Percentiles rank a stretch among this genome's conserved stretches.
Conservation (phyloP, 1,284 basidiomycete genomes). For the Trametes sp. region DNA sequence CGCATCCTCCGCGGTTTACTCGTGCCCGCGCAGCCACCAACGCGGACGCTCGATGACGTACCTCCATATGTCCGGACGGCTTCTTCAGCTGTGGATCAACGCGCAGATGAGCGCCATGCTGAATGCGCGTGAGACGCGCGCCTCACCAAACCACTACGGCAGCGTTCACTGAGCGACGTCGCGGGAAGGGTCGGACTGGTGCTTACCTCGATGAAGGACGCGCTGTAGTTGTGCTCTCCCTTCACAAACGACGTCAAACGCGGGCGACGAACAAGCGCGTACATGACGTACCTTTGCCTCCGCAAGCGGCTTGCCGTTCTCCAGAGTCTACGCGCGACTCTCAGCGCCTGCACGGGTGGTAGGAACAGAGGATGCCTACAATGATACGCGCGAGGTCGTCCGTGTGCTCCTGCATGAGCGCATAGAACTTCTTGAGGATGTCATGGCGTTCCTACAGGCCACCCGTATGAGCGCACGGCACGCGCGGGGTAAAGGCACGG, state of each 20-base stretch:
- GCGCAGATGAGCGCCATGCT: neutral
- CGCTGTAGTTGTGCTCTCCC: conserved; percentile 84
- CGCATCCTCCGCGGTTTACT: too few species aligned
- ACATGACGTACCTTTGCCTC: conserved; percentile 73
- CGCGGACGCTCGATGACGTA: too few species aligned
- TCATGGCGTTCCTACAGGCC: conserved; percentile 73
- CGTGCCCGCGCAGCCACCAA: too few species aligned
- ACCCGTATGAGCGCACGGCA: neutral
- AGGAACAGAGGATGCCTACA: conserved; percentile 50
- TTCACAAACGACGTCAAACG: conserved; percentile 37
- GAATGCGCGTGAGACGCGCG: neutral
- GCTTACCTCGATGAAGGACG: conserved; percentile 85
- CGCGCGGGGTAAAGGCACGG: neutral
- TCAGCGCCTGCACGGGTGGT: neutral
- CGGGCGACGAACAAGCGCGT: neutral
- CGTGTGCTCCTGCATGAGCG: conserved; percentile 78
- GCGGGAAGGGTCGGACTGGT: too few species aligned
- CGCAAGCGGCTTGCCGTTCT: conserved; percentile 90
- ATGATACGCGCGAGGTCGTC: conserved; percentile 87
- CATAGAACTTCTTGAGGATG: conserved; percentile 76
- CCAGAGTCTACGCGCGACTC: conserved; percentile 72
- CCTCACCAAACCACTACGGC: conserved; percentile 78
- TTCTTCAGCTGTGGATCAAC: conserved; percentile 73
- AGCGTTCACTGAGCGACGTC: conserved; percentile 2
- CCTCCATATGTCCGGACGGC: conserved; percentile 87